Base-by-base conservation (phyloP, 495 filamentous ascomycete species). In the Chaetomium tenue region DNA sequence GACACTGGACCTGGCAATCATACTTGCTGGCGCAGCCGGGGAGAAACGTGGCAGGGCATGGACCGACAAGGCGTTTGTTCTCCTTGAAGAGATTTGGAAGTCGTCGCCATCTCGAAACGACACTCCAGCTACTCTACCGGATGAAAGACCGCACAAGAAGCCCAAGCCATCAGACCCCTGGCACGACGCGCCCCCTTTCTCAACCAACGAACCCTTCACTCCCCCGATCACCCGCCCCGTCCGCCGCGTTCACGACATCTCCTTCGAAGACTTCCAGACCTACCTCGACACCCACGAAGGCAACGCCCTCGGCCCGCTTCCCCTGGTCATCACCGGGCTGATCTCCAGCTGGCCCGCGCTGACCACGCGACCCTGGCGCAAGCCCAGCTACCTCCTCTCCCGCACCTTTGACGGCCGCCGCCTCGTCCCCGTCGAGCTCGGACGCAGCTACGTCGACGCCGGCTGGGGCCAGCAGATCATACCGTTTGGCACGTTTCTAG, bases 401-500 rank as follows among this genome's bases (percentile, higher is more conserved):
- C 85, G 81, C 51, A 98, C 94, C 0, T 84, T 97, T 48, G 80
- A 77, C 12, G 94, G 95, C 1, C 81, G 86, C 26, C 82, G 94
- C 47, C 83, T 96, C 2, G 88, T 98, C 1, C 94, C 94, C 0
- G 82, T 98, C 16, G 94, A 99, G 72, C 71, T 96, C n/a, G 94
- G 94, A 8, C 79, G 90, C 54, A 91, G 86, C 66, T 99, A 99
- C 68, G 93, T 91, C 9, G 90, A 94, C 64, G 84, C 84, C 23
- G 87, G 81, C 16, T 99, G 95, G 94, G 87, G 88, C 0, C 94
- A 99, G 72, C 83, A 83, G 63, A 87, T 98, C 40, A 83, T 97
- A 15, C 75, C 85, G 4, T 95, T 98, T 63, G 75, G 77, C 48
- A 81, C 90, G 13, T 96, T 97, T 68, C 71, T 95, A 40, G 69